Evolutionary conservation across 305 asterid species (phyloP), one percentile per base, ranked within the genome.

Genomic region (Striga hermonthica): DNA sequence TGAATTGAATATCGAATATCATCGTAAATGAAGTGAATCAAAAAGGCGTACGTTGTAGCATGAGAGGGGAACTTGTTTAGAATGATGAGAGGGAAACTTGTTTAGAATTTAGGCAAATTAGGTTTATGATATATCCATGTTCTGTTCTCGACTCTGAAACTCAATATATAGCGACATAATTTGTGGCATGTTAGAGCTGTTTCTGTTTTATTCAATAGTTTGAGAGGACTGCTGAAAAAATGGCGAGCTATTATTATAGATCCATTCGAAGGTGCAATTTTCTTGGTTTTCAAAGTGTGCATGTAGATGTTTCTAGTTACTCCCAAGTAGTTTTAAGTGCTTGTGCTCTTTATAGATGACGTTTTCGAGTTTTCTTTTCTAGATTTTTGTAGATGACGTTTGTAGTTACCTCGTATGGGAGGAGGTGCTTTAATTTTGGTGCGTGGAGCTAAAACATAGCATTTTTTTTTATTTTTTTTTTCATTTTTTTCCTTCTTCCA

Each of bases 121-220:
- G 62, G 44, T 37, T 35, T 35, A 9, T 36, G 45, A 57, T 57
- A 12, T 10, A 22, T 35, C 12, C 31, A 12, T 57, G 62, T 11
- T 57, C 44, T 57, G 62, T 11, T 57, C 62, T 57, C 11, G 45
- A 57, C 12, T 9, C 62, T n/a, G 12, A n/a, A 47, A 22, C 31
- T 22, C 31, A 2, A 9, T 54, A 22, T 53, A 1, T 50, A 6
- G 10, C 31, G 31, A 22, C 31, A 22, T 22, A 22, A 22, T 22
- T 22, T 22, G 31, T 22, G 31, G 31, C 31, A 22, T 22, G 31
- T 22, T 22, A 22, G 31, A 22, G 31, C 31, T 22, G 31, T 22
- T 22, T 22, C 31, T 22, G 31, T 22, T 22, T 22, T 1, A 22
- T 22, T 22, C 31, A 22, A 22, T 22, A 22, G 31, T 22, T 22